phyloP scores from a whole-genome alignment of 108 stramenopile genomes.

The Parmales sp. region DNA sequence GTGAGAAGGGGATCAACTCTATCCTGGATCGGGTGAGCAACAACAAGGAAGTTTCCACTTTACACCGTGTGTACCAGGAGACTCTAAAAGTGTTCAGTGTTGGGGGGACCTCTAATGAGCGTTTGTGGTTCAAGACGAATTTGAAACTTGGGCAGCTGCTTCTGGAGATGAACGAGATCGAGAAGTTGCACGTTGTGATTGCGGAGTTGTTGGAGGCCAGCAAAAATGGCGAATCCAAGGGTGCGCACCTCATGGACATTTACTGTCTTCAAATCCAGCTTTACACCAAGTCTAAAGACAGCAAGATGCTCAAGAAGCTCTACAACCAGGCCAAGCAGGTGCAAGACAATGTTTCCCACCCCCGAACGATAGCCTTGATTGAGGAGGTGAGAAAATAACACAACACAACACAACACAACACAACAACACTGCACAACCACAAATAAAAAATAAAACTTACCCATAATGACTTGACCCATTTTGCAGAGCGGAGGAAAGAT shows the following conservation, averaged over 20 bases:
- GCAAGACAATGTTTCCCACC: conserved; percentile 79
- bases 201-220: conserved; percentile 43
- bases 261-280: conserved; percentile 85
- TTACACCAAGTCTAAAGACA: conserved; percentile 70
- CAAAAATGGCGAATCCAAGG: conserved; percentile 11
- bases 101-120: conserved; percentile 16
- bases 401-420: no score
- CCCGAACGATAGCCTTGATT: conserved; percentile 75
- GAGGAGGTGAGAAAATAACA: no score
- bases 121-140: conserved; percentile 89
- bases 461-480: no score
- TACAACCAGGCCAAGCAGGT: conserved; percentile 74
- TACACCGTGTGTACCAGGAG: conserved; percentile 22
- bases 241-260: conserved; percentile 70
- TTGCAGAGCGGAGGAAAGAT: conserved; percentile 84
- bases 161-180: conserved; percentile 76
- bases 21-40: conserved; percentile 70
- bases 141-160: conserved; percentile 84
- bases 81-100: neutral
- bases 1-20: conserved; percentile 83
- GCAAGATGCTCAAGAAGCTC: conserved; percentile 68
- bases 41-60: conserved; percentile 10
- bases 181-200: conserved; percentile 72
- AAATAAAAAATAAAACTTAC: no score
- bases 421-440: no score